Base-by-base conservation (phyloP, 2,329 filamentous ascomycete genomes). In the Nemania sp. region DNA sequence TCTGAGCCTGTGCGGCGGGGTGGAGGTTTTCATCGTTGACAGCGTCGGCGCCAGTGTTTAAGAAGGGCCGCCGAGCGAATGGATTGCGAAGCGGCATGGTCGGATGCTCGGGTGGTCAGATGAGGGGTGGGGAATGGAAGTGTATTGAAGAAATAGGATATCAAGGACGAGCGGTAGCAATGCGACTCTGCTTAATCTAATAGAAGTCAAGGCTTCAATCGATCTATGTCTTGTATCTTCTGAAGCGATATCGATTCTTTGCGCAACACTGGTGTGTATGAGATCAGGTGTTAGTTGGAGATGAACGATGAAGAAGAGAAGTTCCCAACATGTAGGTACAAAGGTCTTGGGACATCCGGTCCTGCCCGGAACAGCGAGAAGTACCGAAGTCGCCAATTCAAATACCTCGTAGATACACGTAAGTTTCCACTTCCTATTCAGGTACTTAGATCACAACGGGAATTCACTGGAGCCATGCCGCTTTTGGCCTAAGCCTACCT, bases 21-120 rank as follows among this genome's bases (percentile, higher is more conserved):
- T 73, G 77, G 54, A 72, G 66, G 63, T 80, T 83, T 65, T 87
- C 85, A 64, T 86, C 81, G 58, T 71, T 72, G 59, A 31, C 49
- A 47, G 69, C 67, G 45, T 72, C 66, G 55, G 71, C 67, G 59
- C 67, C 68, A 62, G 78, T 81, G 49, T 12, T 36, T n/a, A 58
- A 24, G 34, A 61, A 46, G 11, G 80, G 73, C 48, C 83, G 85
- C 65, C 82, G 82, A 51, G 80, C 75, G 68, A 91, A 88, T 24
- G 86, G 84, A 70, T 90, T 91, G 62, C 88, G 85, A 68, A 90
- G 56, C 52, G 65, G 66, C 66, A 68, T 68, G 48, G 37, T 67
- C 47, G 60, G 57, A 54, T 56, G 20, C 34, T 26, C 26, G 26
- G 26, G 14, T 30, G n/a, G 40, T 42, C 26, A 50, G 54, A 49